phyloP scores from a whole-genome alignment of 305 asterid species.

The Stenogyne calaminthoides region DNA sequence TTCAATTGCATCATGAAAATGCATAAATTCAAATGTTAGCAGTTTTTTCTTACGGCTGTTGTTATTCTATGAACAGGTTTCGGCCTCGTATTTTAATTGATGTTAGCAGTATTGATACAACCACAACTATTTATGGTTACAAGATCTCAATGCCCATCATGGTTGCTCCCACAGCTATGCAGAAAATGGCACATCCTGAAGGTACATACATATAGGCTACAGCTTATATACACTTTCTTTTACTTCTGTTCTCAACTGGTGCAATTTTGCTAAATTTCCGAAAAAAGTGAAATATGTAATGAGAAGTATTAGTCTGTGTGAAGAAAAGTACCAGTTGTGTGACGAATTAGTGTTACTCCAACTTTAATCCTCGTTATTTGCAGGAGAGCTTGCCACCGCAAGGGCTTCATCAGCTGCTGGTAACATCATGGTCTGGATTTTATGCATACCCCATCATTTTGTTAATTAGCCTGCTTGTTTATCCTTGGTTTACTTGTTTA shows the following conservation, averaged over 20 bases:
- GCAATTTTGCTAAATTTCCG: too few species aligned
- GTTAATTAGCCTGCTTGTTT: background rate
- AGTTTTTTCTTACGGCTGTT: background rate
- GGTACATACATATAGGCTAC: conserved; percentile 37
- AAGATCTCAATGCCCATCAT: conserved; percentile 86
- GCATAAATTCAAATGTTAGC: background rate
- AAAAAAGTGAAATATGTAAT: too few species aligned
- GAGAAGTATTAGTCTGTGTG: too few species aligned
- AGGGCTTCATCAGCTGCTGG: conserved; percentile 79
- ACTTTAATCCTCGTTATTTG: background rate
- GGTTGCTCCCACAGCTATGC: conserved; percentile 95
- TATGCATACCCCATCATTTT: conserved; percentile 4
- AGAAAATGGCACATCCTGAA: conserved; percentile 92
- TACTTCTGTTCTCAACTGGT: too few species aligned
- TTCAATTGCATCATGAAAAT: background rate
- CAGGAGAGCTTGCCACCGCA: conserved; percentile 91
- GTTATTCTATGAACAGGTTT: conserved; percentile 49
- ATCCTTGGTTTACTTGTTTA: background rate
- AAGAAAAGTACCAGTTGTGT: background rate
- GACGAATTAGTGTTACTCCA: background rate
- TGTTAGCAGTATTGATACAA: conserved; percentile 68
- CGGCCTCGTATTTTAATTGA: conserved; percentile 81
- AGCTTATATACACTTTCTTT: too few species aligned
- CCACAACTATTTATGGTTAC: conserved; percentile 59
- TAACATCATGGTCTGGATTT: conserved; percentile 71